Evolutionary conservation across 2,329 filamentous ascomycete species (phyloP), one percentile per base, ranked within the genome.

Genomic region (Diplodia seriata): DNA sequence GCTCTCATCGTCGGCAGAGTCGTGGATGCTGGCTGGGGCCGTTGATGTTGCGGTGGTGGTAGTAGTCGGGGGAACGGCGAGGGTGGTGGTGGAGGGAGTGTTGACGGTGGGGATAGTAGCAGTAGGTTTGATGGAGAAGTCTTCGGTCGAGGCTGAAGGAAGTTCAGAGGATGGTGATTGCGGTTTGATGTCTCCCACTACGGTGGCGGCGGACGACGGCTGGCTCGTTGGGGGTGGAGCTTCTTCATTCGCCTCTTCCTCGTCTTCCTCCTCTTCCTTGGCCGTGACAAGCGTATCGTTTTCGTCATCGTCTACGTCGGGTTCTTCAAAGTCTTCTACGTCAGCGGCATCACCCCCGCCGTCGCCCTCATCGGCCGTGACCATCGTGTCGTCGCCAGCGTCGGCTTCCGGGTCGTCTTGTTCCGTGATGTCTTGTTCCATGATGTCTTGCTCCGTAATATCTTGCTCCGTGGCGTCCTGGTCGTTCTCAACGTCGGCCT

Each of bases 1-100:
- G 70, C 83, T 85, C 70, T 86, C 85, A 68, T 85, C 84, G 70
- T 86, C 85, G 0, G 84, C 84, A 70, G 79, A 81, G 68, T 85
- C 84, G 53, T 85, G 81, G 0, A 84, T 74, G 59, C 82, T 91
- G 6, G 53, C 54, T 9, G 33, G 67, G 20, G 38, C 47, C 1
- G 43, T 63, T 15, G 38, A 33, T 4, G 43, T 26, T 3, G 40
- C 63, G 11, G 63, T 20, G 6, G 38, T 43, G 12, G 20, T 14
- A 4, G 56, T 29, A 14, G 57, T 31, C 23, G 43, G 43, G 8
- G 33, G 53, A 18, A 26, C 33, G 2, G 31, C 33, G 47, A 20
- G 15, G 11, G 29, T 18, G 29, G 12, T 43, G 47, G 38, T 15
- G 11, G 29, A 6, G n/a, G 38, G 33, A n/a, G 38, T 54, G 11